Percentiles rank a stretch among this genome's conserved stretches.
phyloP scores from a whole-genome alignment of 495 filamentous ascomycete species.

The Pyronema omphalodes region DNA sequence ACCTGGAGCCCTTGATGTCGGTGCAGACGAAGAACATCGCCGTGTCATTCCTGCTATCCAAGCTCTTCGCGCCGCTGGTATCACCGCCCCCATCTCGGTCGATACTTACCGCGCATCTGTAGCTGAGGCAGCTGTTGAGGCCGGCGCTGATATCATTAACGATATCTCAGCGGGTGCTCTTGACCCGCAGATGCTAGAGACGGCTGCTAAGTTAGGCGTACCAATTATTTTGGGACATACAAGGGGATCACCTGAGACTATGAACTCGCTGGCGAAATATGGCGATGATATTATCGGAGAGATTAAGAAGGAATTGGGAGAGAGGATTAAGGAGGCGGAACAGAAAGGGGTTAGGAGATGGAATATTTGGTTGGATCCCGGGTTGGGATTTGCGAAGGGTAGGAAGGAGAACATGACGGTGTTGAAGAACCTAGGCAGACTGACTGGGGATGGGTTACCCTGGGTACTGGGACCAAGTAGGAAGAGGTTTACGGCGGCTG shows the following conservation, averaged over 20 bases:
- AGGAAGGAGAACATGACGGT: slow-evolving; percentile 64
- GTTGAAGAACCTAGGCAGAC: slow-evolving; percentile 41
- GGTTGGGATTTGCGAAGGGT: slow-evolving; percentile 82
- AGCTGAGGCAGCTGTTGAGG: slow-evolving; percentile 57
- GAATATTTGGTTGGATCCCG: slow-evolving; percentile 89
- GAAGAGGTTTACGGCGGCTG: slow-evolving; percentile 57
- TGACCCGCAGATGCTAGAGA: slow-evolving; percentile 66
- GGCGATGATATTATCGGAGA: slow-evolving; percentile 44
- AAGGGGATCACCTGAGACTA: slow-evolving; percentile 73
- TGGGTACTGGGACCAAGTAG: slow-evolving; percentile 84
- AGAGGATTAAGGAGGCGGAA: slow-evolving; percentile 57
- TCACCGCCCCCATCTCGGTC: slow-evolving; percentile 53
- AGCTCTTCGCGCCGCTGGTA: slow-evolving; percentile 48
- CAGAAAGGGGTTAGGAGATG: slow-evolving; percentile 68
- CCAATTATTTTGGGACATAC: slow-evolving; percentile 88
- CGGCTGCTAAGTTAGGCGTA: slow-evolving; percentile 59
- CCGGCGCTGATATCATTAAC: slow-evolving; percentile 87
- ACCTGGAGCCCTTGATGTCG: slow-evolving; percentile 47
- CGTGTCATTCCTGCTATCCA: slow-evolving; percentile 63
- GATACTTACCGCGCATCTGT: slow-evolving; percentile 85
- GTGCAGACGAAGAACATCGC: slow-evolving; percentile 50
- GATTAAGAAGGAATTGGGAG: slow-evolving; percentile 49
- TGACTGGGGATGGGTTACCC: slow-evolving; percentile 47
- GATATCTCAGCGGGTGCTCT: slow-evolving; percentile 72
- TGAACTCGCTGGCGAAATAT: slow-evolving; percentile 53